These are phyloP conservation scores for Cladosporium sp. DNA, from an alignment of 2,329 filamentous ascomycete genomes.

Conservation along the genomic window DNA sequence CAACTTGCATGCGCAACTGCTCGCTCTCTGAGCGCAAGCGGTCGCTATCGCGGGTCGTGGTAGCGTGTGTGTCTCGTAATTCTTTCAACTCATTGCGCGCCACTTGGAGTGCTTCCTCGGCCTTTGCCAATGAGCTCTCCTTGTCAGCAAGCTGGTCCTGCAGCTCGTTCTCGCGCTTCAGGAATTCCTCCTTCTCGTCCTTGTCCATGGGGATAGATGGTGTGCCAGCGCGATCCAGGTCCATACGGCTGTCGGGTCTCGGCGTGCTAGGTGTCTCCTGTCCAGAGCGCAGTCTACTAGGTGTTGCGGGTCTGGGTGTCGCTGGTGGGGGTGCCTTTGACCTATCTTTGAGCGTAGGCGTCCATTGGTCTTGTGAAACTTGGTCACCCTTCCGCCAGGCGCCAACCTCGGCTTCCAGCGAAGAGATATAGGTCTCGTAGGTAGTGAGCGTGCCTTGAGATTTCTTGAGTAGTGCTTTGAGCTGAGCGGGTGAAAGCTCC, in stretches of 20 bases:
- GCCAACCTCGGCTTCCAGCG: constrained; percentile 77
- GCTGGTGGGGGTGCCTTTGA: constrained; percentile 41
- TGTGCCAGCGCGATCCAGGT: constrained; percentile 75
- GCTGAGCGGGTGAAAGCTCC: constrained; percentile 89
- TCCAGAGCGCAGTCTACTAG: constrained; percentile 49
- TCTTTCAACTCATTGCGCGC: constrained; percentile 80
- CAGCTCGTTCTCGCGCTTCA: constrained; percentile 91
- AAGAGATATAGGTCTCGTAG: constrained; percentile 81
- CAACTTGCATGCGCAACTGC: constrained; percentile 92
- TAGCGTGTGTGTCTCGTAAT: constrained; percentile 80
- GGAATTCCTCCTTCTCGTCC: constrained; percentile 93
- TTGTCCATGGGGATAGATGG: constrained; percentile 87
- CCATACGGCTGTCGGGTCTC: constrained; percentile 61
- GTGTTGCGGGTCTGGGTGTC: constrained; percentile 54
- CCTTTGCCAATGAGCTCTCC: constrained; percentile 73
- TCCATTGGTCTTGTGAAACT: constrained; percentile 88
- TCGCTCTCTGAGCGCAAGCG: constrained; percentile 80
- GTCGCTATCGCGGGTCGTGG: constrained; percentile 86
- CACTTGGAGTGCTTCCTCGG: constrained; percentile 76
- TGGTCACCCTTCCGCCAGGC: constrained; percentile 83
- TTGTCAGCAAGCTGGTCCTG: constrained; percentile 95
- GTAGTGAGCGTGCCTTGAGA: constrained; percentile 83
- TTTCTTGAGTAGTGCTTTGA: constrained; percentile 90
- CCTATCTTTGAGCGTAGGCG: constrained; percentile 55
- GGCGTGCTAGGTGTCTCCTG: constrained; percentile 46